phyloP scores from a whole-genome alignment of 495 filamentous ascomycete genomes.

The Penicillium cataractarum region DNA sequence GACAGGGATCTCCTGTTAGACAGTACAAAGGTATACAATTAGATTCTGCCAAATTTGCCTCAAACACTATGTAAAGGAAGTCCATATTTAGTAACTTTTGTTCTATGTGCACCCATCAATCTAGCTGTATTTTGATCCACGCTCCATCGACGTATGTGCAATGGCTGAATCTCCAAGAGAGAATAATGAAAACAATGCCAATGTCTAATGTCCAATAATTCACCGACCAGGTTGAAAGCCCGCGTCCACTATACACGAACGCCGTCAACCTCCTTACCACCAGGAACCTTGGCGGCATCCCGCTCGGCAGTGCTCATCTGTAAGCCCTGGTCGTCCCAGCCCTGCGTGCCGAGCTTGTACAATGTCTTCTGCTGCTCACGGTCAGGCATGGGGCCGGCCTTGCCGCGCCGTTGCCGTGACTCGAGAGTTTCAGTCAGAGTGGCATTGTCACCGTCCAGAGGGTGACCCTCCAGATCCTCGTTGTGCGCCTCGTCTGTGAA shows the following conservation, averaged over 20 bases:
- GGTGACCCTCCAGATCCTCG: slow-evolving; percentile 42
- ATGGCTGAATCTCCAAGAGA: not conserved
- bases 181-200: slow-evolving; percentile 22
- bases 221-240: not conserved
- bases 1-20: not conserved
- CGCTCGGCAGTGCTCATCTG: slow-evolving; percentile 48
- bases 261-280: slow-evolving; percentile 42
- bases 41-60: not conserved
- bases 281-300: slow-evolving; percentile 40
- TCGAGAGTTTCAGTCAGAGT: slow-evolving; percentile 65
- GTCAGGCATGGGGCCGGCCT: slow-evolving; percentile 37
- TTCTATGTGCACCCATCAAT: slow-evolving; percentile 23
- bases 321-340: slow-evolving; percentile 49
- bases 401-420: slow-evolving; percentile 60
- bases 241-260: slow-evolving; percentile 25
- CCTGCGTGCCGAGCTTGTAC: slow-evolving; percentile 45
- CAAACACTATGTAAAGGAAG: not conserved
- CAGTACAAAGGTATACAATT: not conserved
- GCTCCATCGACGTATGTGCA: not conserved
- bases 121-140: slow-evolving; percentile 16
- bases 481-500: slow-evolving; percentile 57
- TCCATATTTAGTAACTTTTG: slow-evolving; percentile 21
- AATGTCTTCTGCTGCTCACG: slow-evolving; percentile 44
- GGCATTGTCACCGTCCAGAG: slow-evolving; percentile 57
- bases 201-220: slow-evolving; percentile 17